phyloP scores from a whole-genome alignment of 106 monocot species.

The Agapanthus africanus region DNA sequence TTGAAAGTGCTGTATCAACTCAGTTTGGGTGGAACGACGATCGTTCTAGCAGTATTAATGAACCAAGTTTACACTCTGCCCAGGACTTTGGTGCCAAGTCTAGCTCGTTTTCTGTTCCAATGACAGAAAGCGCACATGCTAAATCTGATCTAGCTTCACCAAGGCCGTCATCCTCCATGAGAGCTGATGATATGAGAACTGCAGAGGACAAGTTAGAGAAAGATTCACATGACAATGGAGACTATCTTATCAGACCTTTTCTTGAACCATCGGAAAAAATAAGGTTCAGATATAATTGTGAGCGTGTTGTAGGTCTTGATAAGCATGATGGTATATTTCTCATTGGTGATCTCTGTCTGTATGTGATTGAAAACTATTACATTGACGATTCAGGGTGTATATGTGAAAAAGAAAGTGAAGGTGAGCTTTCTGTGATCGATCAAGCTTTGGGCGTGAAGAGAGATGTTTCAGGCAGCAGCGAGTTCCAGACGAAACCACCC shows the following conservation, averaged over 20 bases:
- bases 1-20: slow-evolving; percentile 33
- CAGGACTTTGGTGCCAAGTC: slow-evolving; percentile 63
- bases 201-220: slow-evolving; percentile 70
- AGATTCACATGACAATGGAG: slow-evolving; percentile 91
- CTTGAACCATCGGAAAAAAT: slow-evolving; percentile 88
- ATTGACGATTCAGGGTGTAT: slow-evolving; percentile 93
- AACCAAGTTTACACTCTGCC: slow-evolving; percentile 82
- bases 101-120: slow-evolving; percentile 55
- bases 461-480: slow-evolving; percentile 56
- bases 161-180: slow-evolving; percentile 52
- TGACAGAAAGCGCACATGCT: slow-evolving; percentile 53
- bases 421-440: slow-evolving; percentile 89
- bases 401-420: slow-evolving; percentile 85
- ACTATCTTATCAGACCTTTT: slow-evolving; percentile 92
- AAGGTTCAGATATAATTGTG: slow-evolving; percentile 90
- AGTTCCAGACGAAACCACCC: slow-evolving; percentile 63
- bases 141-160: slow-evolving; percentile 77
- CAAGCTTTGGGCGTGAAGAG: slow-evolving; percentile 96
- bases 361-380: slow-evolving; percentile 96
- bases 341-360: slow-evolving; percentile 81
- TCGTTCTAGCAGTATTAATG: slow-evolving; percentile 65
- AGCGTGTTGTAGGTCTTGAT: slow-evolving; percentile 94
- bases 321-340: slow-evolving; percentile 99
- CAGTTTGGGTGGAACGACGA: slow-evolving; percentile 81
- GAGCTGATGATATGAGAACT: slow-evolving; percentile 34